Percentiles rank a stretch among this genome's conserved stretches.
Evolutionary conservation across 2,329 filamentous ascomycete species (phyloP).

Genomic region (Leptographium radiaticola): DNA sequence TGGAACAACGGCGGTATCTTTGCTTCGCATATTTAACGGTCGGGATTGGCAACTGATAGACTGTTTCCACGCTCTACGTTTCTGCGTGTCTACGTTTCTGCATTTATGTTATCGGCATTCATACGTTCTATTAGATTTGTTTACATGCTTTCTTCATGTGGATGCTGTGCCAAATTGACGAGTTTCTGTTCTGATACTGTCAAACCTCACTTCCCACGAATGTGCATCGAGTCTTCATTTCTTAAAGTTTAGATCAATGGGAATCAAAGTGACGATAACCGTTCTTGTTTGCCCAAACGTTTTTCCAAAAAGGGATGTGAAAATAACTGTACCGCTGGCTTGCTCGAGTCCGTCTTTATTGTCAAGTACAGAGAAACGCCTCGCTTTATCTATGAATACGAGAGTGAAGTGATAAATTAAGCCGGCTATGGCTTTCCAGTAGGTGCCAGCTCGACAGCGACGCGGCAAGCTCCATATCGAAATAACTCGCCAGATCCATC

Average conservation of each 20-base stretch:
- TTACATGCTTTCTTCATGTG: neutral
- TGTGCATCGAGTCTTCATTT: neutral
- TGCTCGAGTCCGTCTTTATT: neutral
- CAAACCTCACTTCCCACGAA: neutral
- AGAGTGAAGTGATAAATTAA: neutral
- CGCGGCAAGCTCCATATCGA: too few relatives aligned
- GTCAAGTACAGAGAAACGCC: too few relatives aligned
- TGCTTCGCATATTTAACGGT: conserved; percentile 23
- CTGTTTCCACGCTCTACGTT: conserved; percentile 10
- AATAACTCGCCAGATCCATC: too few relatives aligned
- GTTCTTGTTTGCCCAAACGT: neutral
- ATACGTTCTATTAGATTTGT: neutral
- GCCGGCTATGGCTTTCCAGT: too few relatives aligned
- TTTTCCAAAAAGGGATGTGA: neutral
- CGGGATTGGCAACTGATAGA: conserved; percentile 20
- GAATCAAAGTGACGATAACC: neutral
- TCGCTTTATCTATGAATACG: neutral
- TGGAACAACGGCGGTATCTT: conserved; percentile 21
- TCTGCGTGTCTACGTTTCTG: neutral
- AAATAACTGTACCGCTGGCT: neutral
- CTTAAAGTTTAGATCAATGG: neutral
- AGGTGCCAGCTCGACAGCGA: too few relatives aligned
- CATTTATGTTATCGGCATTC: neutral
- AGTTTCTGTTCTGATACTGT: neutral
- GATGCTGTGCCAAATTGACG: neutral